Evolutionary conservation across 495 filamentous ascomycete genomes (phyloP), one percentile per base, ranked within the genome.

Genomic region (Xylaria nigripes): DNA sequence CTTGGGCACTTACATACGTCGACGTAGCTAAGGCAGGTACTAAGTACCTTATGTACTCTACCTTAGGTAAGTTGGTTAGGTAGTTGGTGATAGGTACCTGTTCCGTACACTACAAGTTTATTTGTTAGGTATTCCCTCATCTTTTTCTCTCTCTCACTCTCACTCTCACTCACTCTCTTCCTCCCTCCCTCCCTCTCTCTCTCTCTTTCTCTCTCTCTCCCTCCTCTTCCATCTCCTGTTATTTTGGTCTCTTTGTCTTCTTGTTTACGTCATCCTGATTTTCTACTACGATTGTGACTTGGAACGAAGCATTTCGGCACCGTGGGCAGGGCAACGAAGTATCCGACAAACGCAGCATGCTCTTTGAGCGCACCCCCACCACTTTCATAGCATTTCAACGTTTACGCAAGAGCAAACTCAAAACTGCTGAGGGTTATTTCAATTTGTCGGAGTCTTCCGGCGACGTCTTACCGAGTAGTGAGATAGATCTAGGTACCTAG

Each of bases 1-100:
- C n/a, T n/a, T n/a, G n/a, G n/a, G n/a, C n/a, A n/a, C n/a, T n/a
- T n/a, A n/a, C n/a, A n/a, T n/a, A n/a, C n/a, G n/a, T n/a, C n/a
- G n/a, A n/a, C n/a, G n/a, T n/a, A n/a, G n/a, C n/a, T n/a, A n/a
- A n/a, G n/a, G n/a, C n/a, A n/a, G n/a, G n/a, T n/a, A n/a, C n/a
- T n/a, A n/a, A n/a, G n/a, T n/a, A n/a, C n/a, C n/a, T n/a, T n/a
- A n/a, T n/a, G n/a, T n/a, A n/a, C n/a, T n/a, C n/a, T n/a, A n/a
- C n/a, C n/a, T n/a, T n/a, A n/a, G n/a, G n/a, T n/a, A n/a, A n/a
- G n/a, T n/a, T n/a, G n/a, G n/a, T n/a, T n/a, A n/a, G n/a, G 32
- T 3, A 36, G 49, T 58, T 59, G 53, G 34, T 54, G 24, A 54
- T n/a, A n/a, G n/a, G n/a, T n/a, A n/a, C n/a, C n/a, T n/a, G n/a